Evolutionary conservation across 179 eudicot species (phyloP).

Genomic region (Kewa caespitosa): DNA sequence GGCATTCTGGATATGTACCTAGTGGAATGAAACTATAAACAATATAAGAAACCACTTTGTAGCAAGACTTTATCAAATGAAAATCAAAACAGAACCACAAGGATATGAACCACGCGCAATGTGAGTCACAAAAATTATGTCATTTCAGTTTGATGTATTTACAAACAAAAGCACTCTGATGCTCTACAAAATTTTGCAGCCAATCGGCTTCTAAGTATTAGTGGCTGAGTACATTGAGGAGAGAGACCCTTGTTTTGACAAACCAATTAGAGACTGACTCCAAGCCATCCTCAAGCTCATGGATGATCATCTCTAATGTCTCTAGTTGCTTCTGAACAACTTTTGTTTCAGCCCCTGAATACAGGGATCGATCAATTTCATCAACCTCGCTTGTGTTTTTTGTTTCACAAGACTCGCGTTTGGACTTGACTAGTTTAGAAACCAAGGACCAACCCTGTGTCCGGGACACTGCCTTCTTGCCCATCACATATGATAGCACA

Average conservation of each 20-base stretch:
- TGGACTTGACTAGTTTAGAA: constrained; percentile 27
- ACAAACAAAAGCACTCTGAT: too few relatives aligned
- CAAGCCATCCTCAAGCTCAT: constrained; percentile 24
- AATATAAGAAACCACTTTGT: too few relatives aligned
- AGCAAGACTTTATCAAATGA: too few relatives aligned
- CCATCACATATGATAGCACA: constrained; percentile 18
- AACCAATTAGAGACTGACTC: constrained; percentile 25
- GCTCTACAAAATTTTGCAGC: too few relatives aligned
- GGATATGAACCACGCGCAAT: too few relatives aligned
- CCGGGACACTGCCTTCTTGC: constrained; percentile 20
- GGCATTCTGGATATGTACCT: too few relatives aligned
- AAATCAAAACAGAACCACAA: too few relatives aligned
- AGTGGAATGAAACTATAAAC: too few relatives aligned
- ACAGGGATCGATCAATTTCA: constrained; percentile 14
- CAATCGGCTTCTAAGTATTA: not conserved
- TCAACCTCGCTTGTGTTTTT: constrained; percentile 21
- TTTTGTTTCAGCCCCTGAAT: not conserved
- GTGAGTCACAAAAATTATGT: too few relatives aligned
- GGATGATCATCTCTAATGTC: too few relatives aligned
- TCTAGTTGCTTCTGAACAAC: constrained; percentile 22
- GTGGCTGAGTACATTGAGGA: constrained; percentile 24
- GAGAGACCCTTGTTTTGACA: constrained; percentile 29
- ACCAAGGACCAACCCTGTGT: constrained; percentile 30
- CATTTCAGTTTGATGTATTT: too few relatives aligned
- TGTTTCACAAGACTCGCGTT: too few relatives aligned